These are phyloP conservation scores for Prosopis cineraria DNA, from an alignment of 306 rosid genomes.

Conservation along the genomic window DNA sequence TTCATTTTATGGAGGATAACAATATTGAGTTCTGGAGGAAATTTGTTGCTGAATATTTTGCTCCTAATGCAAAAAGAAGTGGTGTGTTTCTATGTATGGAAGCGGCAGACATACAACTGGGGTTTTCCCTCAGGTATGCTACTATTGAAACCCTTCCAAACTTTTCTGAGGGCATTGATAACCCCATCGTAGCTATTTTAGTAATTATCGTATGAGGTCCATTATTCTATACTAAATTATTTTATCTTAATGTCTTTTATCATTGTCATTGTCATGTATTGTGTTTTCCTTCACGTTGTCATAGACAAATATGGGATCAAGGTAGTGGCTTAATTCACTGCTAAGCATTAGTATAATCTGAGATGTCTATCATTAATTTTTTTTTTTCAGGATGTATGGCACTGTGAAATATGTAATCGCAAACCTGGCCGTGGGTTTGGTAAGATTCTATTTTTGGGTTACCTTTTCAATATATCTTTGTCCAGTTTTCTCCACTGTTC, in stretches of 20 bases:
- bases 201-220: constrained; percentile 30
- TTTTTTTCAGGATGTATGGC: constrained; percentile 85
- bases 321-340: not conserved
- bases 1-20: constrained; percentile 66
- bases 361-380: constrained; percentile 31
- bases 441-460: constrained; percentile 38
- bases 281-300: not conserved
- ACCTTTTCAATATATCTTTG: constrained; percentile 10
- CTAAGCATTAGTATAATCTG: constrained; percentile 19
- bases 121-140: constrained; percentile 94
- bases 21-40: constrained; percentile 97
- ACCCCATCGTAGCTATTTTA: constrained; percentile 41
- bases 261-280: constrained; percentile 9
- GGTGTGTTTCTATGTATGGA: constrained; percentile 99
- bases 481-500: not conserved
- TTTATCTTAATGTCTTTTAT: constrained; percentile 23
- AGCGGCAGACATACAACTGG: constrained; percentile 94
- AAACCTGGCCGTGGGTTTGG: constrained; percentile 98
- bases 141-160: constrained; percentile 34
- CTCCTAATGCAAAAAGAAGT: constrained; percentile 96
- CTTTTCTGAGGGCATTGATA: constrained; percentile 35
- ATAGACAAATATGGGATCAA: constrained; percentile 19
- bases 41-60: constrained; percentile 90
- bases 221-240: constrained; percentile 21
- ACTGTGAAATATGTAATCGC: constrained; percentile 91